These are phyloP conservation scores for Antarctomyces pellizariae DNA, from an alignment of 495 filamentous ascomycete genomes.

Conservation along the genomic window DNA sequence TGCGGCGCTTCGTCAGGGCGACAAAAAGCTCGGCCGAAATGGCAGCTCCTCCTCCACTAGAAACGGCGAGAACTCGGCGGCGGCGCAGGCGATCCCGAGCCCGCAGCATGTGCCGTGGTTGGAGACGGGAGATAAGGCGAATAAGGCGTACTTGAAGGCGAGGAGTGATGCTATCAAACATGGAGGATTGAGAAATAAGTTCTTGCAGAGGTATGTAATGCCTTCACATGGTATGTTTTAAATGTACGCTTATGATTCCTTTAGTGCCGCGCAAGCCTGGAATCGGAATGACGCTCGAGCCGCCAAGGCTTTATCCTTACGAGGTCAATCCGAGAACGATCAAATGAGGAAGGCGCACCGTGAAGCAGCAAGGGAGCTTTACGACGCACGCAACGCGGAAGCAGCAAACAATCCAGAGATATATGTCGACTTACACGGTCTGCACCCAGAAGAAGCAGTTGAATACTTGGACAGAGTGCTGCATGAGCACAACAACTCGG, in stretches of 20 bases:
- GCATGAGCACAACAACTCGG: slow-evolving; percentile 50
- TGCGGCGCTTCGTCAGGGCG: slow-evolving; percentile 22
- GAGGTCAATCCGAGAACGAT: slow-evolving; percentile 90
- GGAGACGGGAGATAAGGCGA: slow-evolving; percentile 75
- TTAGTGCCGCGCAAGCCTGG: slow-evolving; percentile 96
- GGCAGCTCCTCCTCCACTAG: slow-evolving; percentile 27
- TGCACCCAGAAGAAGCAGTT: slow-evolving; percentile 92
- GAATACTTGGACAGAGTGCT: slow-evolving; percentile 80
- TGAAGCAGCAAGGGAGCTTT: slow-evolving; percentile 74
- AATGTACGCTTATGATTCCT: slow-evolving; percentile 10
- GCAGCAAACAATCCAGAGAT: slow-evolving; percentile 37
- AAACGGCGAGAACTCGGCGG: slow-evolving; percentile 54
- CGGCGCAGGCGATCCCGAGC: slow-evolving; percentile 57
- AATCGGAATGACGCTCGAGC: slow-evolving; percentile 93
- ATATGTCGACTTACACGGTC: slow-evolving; percentile 86
- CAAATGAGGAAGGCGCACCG: slow-evolving; percentile 94
- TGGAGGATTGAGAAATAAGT: slow-evolving; percentile 87
- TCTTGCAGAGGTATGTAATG: slow-evolving; percentile 58
- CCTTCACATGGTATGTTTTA: background rate
- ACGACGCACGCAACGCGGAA: slow-evolving; percentile 84
- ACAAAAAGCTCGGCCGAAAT: slow-evolving; percentile 25
- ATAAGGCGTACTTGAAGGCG: slow-evolving; percentile 84
- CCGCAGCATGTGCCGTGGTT: slow-evolving; percentile 94
- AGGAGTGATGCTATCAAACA: slow-evolving; percentile 90
- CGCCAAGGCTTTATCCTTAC: slow-evolving; percentile 79